Base-by-base conservation (phyloP, 1,139 yeast species). In the Taphrina confusa region DNA sequence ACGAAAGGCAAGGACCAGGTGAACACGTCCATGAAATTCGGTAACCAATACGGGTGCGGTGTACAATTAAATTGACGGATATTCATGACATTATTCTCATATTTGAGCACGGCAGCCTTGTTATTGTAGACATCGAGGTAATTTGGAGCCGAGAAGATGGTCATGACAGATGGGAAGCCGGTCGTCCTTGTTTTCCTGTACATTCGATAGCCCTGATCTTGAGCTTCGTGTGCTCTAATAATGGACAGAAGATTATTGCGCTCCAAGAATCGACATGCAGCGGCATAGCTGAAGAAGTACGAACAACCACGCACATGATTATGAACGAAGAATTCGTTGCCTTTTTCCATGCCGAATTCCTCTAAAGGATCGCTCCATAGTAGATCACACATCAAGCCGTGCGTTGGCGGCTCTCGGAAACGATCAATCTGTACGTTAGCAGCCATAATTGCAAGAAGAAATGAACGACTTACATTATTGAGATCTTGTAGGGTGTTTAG, bases 1-100 rank as follows among this genome's bases (percentile, higher is more conserved):
- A 92, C 97, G 77, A 92, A 92, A 5, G 98, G 98, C 63, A 92
- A 77, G 2, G 96, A 88, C 98, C 98, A 92, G 4, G 96, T 87
- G 73, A 92, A 92, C 4, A 91, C 96, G 72, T 92, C 97, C 96
- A 91, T 90, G 68, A 91, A 89, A 72, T 91, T 91, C 2, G 98
- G 98, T 66, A 92, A 78, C 92, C 96, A 91, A 74, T 92, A 92
- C 1, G 98, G 98, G 73, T 92, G 97, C 6, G 96, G 96, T 39
- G 92, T 84, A 68, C 86, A 77, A 72, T 47, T 90, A 75, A 92
- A 92, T 74, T 92, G 98, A 64, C 97, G 81, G 65, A 92, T 92
- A 72, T 92, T 92, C 94, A 92, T 87, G 40, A 91, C 94, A 44
- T 68, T 67, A 67, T 90, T 87, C 68, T 89, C 97, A 73, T 91